These are phyloP conservation scores for Paraurostyla sp. DNA, from an alignment of 73 alveolate genomes.

Conservation along the genomic window DNA sequence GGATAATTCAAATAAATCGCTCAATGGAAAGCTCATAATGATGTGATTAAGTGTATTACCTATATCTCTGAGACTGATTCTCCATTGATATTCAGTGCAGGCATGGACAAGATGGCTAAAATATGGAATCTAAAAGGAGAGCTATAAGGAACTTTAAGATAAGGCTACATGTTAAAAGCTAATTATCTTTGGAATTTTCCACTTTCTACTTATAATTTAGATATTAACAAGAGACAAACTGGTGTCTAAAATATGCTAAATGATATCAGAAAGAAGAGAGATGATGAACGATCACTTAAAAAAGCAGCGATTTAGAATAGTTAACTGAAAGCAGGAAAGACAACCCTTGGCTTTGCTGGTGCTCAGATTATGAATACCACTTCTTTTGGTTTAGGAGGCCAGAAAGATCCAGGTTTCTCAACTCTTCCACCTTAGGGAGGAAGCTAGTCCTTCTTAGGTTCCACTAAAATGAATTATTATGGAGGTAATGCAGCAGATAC, in stretches of 20 bases:
- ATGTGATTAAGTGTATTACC: slow-evolving; percentile 68
- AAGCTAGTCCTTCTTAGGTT: slow-evolving; percentile 5
- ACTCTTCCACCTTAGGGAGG: slow-evolving; percentile 31
- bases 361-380: not conserved
- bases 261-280: slow-evolving; percentile 69
- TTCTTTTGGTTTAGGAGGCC: not conserved
- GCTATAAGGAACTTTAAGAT: slow-evolving; percentile 70
- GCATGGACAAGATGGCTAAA: slow-evolving; percentile 81
- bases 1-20: slow-evolving; percentile 54
- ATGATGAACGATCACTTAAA: slow-evolving; percentile 48
- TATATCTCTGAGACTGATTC: slow-evolving; percentile 68
- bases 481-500: not conserved
- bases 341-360: slow-evolving; percentile 65
- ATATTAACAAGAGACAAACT: slow-evolving; percentile 44
- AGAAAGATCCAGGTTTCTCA: slow-evolving; percentile 48
- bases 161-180: slow-evolving; percentile 65
- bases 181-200: slow-evolving; percentile 72
- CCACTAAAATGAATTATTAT: not conserved
- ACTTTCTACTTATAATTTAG: slow-evolving; percentile 13
- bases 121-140: slow-evolving; percentile 80
- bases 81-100: slow-evolving; percentile 75
- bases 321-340: slow-evolving; percentile 24
- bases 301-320: slow-evolving; percentile 14
- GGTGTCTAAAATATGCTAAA: slow-evolving; percentile 70
- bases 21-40: slow-evolving; percentile 85